Conservation (phyloP, 2,329 filamentous ascomycete genomes). For the Penicillium sp. region DNA sequence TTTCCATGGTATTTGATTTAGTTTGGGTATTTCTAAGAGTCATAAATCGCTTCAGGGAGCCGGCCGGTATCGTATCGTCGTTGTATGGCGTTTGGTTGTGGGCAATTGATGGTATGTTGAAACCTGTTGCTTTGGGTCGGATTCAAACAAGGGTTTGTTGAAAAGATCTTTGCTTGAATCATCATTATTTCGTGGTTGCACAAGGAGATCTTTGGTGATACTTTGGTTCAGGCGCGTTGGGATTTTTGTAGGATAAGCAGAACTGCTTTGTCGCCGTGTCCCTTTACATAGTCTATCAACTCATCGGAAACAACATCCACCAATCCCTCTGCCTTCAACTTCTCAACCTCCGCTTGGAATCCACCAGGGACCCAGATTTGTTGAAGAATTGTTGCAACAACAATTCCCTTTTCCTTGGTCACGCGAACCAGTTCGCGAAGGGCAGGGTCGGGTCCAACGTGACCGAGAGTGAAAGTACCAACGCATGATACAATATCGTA, state of each 20-base stretch:
- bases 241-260: conserved; percentile 32
- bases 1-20: conserved; percentile 1
- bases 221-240: conserved; percentile 33
- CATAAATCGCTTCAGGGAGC: conserved; percentile 1
- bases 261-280: conserved; percentile 34
- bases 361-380: conserved; percentile 56
- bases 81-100: neutral
- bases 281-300: conserved; percentile 36
- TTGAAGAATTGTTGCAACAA: conserved; percentile 58
- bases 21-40: conserved; percentile 4
- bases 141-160: conserved; percentile 2
- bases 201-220: neutral
- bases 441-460: conserved; percentile 56
- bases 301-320: conserved; percentile 38
- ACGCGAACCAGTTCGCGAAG: conserved; percentile 57
- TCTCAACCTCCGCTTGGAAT: conserved; percentile 52
- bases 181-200: conserved; percentile 20
- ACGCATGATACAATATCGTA: conserved; percentile 60
- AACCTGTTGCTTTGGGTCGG: conserved; percentile 5
- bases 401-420: conserved; percentile 51
- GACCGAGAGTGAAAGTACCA: conserved; percentile 60
- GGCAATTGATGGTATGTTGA: neutral
- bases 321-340: conserved; percentile 36
- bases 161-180: neutral
- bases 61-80: neutral